A percentile compares a stretch with the other conserved stretches of the same genome.
phyloP scores from a whole-genome alignment of 2,329 filamentous ascomycete species.

The Colletotrichum liriopes region DNA sequence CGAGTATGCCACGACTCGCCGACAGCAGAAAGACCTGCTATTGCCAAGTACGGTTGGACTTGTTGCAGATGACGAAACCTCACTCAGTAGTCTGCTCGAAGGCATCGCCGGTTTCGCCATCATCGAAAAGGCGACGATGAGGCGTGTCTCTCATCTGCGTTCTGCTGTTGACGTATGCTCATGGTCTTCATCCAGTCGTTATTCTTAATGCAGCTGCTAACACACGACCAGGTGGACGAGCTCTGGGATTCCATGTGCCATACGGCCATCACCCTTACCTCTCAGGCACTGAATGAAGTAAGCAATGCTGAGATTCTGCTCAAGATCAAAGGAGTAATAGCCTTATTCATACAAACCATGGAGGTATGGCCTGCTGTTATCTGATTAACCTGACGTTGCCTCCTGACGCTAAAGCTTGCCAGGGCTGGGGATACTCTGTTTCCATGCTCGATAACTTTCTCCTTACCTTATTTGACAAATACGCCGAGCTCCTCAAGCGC shows the following conservation, averaged over 20 bases:
- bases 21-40: constrained; percentile 92
- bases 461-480: constrained; percentile 92
- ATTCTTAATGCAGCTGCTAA: constrained; percentile 13
- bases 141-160: constrained; percentile 85
- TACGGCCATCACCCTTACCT: constrained; percentile 85
- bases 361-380: constrained; percentile 70
- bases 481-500: constrained; percentile 90
- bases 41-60: constrained; percentile 84
- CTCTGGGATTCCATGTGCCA: constrained; percentile 99
- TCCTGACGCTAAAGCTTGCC: constrained; percentile 38
- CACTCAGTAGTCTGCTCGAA: constrained; percentile 91
- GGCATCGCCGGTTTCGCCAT: constrained; percentile 97
- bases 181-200: constrained; percentile 13
- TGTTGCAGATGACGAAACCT: constrained; percentile 85
- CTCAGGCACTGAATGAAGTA: constrained; percentile 83
- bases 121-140: constrained; percentile 94
- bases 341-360: constrained; percentile 98
- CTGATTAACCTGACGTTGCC: neutral
- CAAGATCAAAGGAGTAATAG: constrained; percentile 95
- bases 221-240: constrained; percentile 83
- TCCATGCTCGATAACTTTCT: constrained; percentile 86
- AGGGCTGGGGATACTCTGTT: constrained; percentile 94
- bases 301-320: constrained; percentile 89
- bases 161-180: constrained; percentile 82
- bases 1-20: constrained; percentile 92